Evolutionary conservation across 331 rosid genomes (phyloP), one percentile per base, ranked within the genome.

Genomic region (Spiraea crenata): DNA sequence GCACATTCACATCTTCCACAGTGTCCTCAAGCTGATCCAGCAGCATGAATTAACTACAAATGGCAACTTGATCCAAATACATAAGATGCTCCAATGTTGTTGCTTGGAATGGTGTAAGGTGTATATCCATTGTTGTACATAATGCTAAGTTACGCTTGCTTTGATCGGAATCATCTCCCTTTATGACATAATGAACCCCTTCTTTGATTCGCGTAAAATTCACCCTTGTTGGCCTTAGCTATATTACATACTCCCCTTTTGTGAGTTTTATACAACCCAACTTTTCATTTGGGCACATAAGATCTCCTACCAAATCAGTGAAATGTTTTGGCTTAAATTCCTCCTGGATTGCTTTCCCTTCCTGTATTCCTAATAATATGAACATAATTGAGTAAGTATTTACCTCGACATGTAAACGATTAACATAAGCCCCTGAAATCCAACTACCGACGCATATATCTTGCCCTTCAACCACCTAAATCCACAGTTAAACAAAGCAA

Each of bases 401-500:
- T n/a, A n/a, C 99, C 98, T 89, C 90, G 11, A 95, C 89, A 56
- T 81, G 88, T 38, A 91, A 89, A 64, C 99, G 99, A 74, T 85
- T 96, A n/a, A 85, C 91, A 84, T 89, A 89, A 73, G 98, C 96
- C 63, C 83, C 96, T 0, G 93, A 81, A 61, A 89, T 89, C 99
- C 98, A 95, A 76, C 82, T 81, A 46, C 97, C 89, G 13, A 95
- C 90, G 15, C 71, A 82, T 56, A 79, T 78, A 52, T 89, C 98
- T 82, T 85, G 75, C 9, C 96, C 99, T 95, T 95, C 99, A 71
- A 92, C 96, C 3, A 90, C 97, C 99, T 95, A 79, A n/a, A 67
- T n/a, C n/a, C n/a, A n/a, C n/a, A n/a, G n/a, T n/a, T n/a, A n/a
- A n/a, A n/a, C n/a, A n/a, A n/a, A n/a, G n/a, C n/a, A n/a, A n/a